Percentiles rank a stretch among this genome's conserved stretches.
Conservation (phyloP, 495 filamentous ascomycete species). For the Hyaloscypha hepaticicola region DNA sequence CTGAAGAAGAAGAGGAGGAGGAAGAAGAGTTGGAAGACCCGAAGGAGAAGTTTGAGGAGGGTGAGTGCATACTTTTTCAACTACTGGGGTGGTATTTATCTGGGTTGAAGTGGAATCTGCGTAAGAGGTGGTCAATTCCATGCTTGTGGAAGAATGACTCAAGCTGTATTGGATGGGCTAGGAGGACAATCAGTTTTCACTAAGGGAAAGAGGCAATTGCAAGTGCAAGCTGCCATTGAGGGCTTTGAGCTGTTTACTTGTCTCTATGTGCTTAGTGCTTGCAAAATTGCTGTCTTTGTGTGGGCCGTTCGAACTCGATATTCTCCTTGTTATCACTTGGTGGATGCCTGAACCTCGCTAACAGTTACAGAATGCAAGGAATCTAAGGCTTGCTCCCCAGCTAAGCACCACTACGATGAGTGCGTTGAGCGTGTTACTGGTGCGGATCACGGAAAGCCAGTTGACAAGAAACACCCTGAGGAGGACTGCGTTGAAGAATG, state of each 20-base stretch:
- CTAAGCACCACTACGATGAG: slow-evolving; percentile 97
- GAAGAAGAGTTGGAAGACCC: slow-evolving; percentile 87
- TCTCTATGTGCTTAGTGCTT: neutral
- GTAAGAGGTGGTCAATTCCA: no score
- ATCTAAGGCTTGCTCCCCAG: slow-evolving; percentile 76
- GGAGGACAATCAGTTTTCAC: no score
- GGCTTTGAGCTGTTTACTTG: neutral
- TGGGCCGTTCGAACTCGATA: neutral
- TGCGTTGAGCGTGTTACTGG: slow-evolving; percentile 90
- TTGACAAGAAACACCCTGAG: slow-evolving; percentile 55
- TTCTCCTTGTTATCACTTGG: neutral
- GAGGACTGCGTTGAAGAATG: slow-evolving; percentile 99
- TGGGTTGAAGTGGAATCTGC: neutral
- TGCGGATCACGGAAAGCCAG: slow-evolving; percentile 55
- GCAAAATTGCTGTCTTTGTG: neutral
- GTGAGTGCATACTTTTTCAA: slow-evolving; percentile 54
- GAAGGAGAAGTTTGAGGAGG: slow-evolving; percentile 87
- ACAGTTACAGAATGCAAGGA: slow-evolving; percentile 73
- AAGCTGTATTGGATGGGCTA: no score
- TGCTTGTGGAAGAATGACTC: no score
- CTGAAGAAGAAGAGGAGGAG: slow-evolving; percentile 74
- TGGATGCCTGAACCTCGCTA: slow-evolving; percentile 8
- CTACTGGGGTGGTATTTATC: neutral
- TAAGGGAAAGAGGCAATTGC: neutral
- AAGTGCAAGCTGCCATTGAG: neutral